These are phyloP conservation scores for Eimeria falciformis DNA, from an alignment of 169 alveolate genomes.

Conservation along the genomic window DNA sequence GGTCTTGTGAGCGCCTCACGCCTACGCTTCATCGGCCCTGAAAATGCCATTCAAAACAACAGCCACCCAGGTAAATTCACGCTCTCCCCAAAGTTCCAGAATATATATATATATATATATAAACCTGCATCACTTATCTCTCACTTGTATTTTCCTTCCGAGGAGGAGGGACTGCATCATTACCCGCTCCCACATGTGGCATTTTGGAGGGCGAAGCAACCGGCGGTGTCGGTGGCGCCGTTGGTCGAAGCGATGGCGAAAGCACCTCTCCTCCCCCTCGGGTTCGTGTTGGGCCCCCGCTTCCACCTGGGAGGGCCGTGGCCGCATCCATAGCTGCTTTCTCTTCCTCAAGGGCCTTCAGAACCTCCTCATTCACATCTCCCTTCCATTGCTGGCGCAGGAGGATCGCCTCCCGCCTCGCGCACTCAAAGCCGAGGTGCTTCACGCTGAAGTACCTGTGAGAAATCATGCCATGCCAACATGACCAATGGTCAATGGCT, in stretches of 20 bases:
- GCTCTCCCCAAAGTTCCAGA: background rate
- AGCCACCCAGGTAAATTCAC: background rate
- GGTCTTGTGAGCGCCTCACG: background rate
- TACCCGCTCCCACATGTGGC: background rate
- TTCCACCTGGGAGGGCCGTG: background rate
- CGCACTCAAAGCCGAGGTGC: conserved; percentile 61
- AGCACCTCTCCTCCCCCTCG: background rate
- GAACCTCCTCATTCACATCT: conserved; percentile 37
- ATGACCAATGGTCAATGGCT: background rate
- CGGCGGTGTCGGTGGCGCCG: background rate
- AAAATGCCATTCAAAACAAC: no score
- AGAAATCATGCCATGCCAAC: no score
- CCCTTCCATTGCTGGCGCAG: conserved; percentile 71
- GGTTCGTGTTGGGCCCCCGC: background rate
- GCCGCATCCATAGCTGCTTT: conserved; percentile 8
- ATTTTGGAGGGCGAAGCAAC: background rate
- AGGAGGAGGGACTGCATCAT: background rate
- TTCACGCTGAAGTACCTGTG: conserved; percentile 56
- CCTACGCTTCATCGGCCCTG: conserved; percentile 4
- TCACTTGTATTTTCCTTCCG: background rate
- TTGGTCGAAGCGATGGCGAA: background rate
- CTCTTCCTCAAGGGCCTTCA: background rate
- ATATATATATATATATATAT: background rate
- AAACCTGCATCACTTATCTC: background rate
- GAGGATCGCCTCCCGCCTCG: conserved; percentile 59